phyloP scores from a whole-genome alignment of 352 stramenopile species.

The Globisporangium emineosum region DNA sequence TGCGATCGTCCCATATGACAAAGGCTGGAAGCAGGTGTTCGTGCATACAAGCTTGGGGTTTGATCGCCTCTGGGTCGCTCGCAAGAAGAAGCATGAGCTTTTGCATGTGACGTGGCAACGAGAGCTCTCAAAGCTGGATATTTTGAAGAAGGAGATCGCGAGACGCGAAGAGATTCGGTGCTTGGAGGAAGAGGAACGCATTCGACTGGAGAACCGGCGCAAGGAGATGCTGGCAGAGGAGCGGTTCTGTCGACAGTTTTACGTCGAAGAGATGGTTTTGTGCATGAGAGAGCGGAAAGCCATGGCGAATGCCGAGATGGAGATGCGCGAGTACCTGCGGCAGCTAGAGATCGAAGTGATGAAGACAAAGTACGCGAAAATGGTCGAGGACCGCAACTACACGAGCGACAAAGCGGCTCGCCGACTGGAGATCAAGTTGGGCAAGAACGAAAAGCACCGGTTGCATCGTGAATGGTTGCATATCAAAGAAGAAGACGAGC shows the following conservation, averaged over 20 bases:
- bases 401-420: slow-evolving; percentile 63
- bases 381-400: slow-evolving; percentile 57
- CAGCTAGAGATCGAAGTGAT: slow-evolving; percentile 64
- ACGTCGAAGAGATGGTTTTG: slow-evolving; percentile 55
- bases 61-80: slow-evolving; percentile 40
- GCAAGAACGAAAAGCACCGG: slow-evolving; percentile 77
- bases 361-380: slow-evolving; percentile 73
- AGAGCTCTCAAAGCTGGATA: slow-evolving; percentile 42
- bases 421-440: slow-evolving; percentile 71
- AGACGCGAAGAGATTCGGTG: slow-evolving; percentile 51
- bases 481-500: slow-evolving; percentile 62
- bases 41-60: slow-evolving; percentile 20
- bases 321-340: slow-evolving; percentile 68
- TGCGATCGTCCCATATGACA: slow-evolving; percentile 10
- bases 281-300: slow-evolving; percentile 61
- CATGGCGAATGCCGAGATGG: slow-evolving; percentile 59
- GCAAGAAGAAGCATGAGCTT: slow-evolving; percentile 34
- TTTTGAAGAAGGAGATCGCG: slow-evolving; percentile 46
- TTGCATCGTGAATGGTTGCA: slow-evolving; percentile 67
- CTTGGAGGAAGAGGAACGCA: slow-evolving; percentile 45
- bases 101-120: slow-evolving; percentile 37
- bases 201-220: slow-evolving; percentile 31
- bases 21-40: slow-evolving; percentile 2
- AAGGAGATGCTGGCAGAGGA: slow-evolving; percentile 77
- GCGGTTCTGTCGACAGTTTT: slow-evolving; percentile 53